Evolutionary conservation across 352 stramenopile species (phyloP).

Genomic region (Globisporangium apiculatum): DNA sequence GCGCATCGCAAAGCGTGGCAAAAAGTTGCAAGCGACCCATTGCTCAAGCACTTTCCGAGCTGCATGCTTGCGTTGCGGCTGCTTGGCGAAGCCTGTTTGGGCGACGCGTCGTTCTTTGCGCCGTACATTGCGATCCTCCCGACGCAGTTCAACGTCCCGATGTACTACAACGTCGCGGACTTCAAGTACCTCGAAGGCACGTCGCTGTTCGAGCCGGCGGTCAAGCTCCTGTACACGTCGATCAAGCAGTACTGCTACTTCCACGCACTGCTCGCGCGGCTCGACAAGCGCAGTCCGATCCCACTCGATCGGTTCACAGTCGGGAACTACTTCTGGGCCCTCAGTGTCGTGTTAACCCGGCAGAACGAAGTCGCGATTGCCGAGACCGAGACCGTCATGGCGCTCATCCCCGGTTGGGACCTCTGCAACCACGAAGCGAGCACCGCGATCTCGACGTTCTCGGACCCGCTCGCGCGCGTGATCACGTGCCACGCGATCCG

Average conservation of each 20-base stretch:
- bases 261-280: conserved; percentile 16
- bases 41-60: conserved; percentile 33
- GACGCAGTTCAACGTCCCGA: conserved; percentile 31
- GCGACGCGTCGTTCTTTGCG: conserved; percentile 24
- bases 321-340: conserved; percentile 46
- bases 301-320: conserved; percentile 33
- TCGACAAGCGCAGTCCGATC: conserved; percentile 19
- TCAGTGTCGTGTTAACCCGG: conserved; percentile 49
- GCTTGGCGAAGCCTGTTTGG: conserved; percentile 22
- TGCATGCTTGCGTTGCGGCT: conserved; percentile 34
- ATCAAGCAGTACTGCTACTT: conserved; percentile 62
- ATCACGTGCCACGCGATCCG: conserved; percentile 39
- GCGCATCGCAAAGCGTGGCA: conserved; percentile 15
- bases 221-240: conserved; percentile 47
- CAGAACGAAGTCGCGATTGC: conserved; percentile 43
- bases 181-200: conserved; percentile 35
- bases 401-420: conserved; percentile 56
- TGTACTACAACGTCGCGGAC: conserved; percentile 38
- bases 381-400: conserved; percentile 21
- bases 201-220: conserved; percentile 25
- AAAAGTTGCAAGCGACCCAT: conserved; percentile 22
- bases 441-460: conserved; percentile 35
- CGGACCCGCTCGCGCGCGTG: conserved; percentile 17
- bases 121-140: conserved; percentile 44
- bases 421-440: conserved; percentile 59